Base-by-base conservation (phyloP, 768 basidiomycete species). In the Udeniomyces megalosporus region DNA sequence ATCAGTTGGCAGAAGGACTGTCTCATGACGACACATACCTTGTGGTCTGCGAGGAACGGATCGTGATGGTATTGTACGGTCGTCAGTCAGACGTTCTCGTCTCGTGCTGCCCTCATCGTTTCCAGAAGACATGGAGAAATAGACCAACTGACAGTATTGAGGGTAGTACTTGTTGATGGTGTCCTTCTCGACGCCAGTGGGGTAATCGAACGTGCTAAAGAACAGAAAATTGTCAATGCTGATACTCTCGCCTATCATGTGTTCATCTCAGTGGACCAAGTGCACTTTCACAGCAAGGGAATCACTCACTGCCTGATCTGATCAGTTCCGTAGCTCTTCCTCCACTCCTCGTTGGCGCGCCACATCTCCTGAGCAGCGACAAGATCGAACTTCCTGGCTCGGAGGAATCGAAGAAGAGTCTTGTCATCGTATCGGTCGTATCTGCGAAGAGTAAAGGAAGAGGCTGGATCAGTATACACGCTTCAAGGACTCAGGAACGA, bases 91-190 rank as follows among this genome's bases (percentile, higher is more conserved):
- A n/a, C n/a, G n/a, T n/a, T n/a, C n/a, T n/a, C n/a, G n/a, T n/a
- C n/a, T n/a, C n/a, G n/a, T n/a, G n/a, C n/a, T n/a, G n/a, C n/a
- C n/a, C n/a, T n/a, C 3, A 14, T 54, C 31, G 2, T 17, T 49
- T 49, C n/a, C n/a, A n/a, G n/a, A n/a, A n/a, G n/a, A n/a, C 38
- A 42, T 42, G 38, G n/a, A n/a, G 28, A 22, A 29, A 50, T 29
- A 50, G n/a, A 22, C 10, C n/a, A 4, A 2, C 58, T n/a, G 17
- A 59, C 31, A 95, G 75, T 81, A 95, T 69, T 93, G 90, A 2
- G 92, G 91, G 70, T 95, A 97, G 69, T 85, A 89, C 75, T 87
- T 85, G 78, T 90, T 82, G 8, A 96, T 91, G 68, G 82, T 79
- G 42, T 74, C 75, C 70, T 84, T 84, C 55, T 63, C 61, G 35